Evolutionary conservation across 2,329 filamentous ascomycete species (phyloP).

Genomic region (Fusarium pseudocircinatum): DNA sequence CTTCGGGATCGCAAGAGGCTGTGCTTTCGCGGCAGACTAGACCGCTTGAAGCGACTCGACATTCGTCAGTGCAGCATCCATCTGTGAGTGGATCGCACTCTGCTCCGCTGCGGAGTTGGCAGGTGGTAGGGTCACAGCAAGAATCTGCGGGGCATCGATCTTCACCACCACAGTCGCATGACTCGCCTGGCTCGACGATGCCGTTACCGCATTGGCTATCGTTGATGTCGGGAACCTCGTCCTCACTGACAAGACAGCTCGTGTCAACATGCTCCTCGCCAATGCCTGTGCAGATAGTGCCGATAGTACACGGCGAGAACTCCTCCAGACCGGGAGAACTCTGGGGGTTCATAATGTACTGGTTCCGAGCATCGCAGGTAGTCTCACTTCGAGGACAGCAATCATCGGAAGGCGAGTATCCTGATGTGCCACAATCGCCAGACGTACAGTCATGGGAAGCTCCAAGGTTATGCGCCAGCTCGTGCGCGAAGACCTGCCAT

Average conservation of each 20-base stretch:
- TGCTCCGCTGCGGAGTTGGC: constrained; percentile 5
- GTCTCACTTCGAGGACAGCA: constrained; percentile 72
- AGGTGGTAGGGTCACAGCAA: constrained; percentile 20
- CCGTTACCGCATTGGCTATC: constrained; percentile 85
- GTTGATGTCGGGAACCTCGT: constrained; percentile 78
- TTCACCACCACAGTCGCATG: constrained; percentile 22
- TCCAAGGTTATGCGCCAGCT: constrained; percentile 72
- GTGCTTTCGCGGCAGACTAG: constrained; percentile 15
- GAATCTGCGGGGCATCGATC: neutral
- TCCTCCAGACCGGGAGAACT: constrained; percentile 72
- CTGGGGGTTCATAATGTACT: constrained; percentile 91
- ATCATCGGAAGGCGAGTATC: constrained; percentile 51
- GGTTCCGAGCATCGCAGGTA: constrained; percentile 74
- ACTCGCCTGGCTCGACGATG: constrained; percentile 18
- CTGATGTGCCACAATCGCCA: neutral
- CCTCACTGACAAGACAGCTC: constrained; percentile 73
- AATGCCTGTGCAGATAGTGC: constrained; percentile 86
- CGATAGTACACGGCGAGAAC: constrained; percentile 85
- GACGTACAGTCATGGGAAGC: constrained; percentile 32
- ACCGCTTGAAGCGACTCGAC: neutral
- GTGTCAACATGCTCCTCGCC: constrained; percentile 77
- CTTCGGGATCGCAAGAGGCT: constrained; percentile 6
- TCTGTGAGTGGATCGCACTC: constrained; percentile 17
- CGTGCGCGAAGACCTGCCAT: constrained; percentile 92
- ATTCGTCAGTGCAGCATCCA: constrained; percentile 24